A percentile compares a stretch with the other conserved stretches of the same genome.
phyloP scores from a whole-genome alignment of 345 rosid species.

The Theobroma cacao region DNA sequence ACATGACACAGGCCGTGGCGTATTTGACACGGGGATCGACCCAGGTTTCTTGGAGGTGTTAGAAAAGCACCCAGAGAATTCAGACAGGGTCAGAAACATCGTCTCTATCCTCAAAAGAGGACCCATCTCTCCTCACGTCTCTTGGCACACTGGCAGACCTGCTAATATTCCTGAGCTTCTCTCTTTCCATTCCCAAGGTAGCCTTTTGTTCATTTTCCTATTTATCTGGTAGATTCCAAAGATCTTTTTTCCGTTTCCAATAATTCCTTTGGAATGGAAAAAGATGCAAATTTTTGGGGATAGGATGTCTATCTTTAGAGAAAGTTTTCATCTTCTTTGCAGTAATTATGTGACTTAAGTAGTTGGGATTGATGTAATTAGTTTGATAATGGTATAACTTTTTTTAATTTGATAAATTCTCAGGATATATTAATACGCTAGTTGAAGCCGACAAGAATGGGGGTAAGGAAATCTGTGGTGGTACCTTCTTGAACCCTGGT shows the following conservation, averaged over 20 bases:
- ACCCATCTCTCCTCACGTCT: constrained; percentile 65
- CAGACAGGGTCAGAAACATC: constrained; percentile 76
- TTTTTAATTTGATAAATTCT: background rate
- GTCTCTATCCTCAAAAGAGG: constrained; percentile 78
- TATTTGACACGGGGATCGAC: constrained; percentile 61
- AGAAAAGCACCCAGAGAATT: constrained; percentile 81
- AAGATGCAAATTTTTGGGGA: background rate
- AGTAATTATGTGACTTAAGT: background rate
- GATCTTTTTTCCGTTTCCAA: background rate
- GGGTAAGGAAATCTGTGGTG: constrained; percentile 44
- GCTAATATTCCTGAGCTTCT: constrained; percentile 60
- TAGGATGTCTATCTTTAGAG: background rate
- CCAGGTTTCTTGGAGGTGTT: constrained; percentile 76
- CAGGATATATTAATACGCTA: constrained; percentile 62
- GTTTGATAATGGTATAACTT: background rate
- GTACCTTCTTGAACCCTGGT: constrained; percentile 74
- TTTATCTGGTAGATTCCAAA: too few relatives aligned
- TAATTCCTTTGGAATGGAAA: background rate
- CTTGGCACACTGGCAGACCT: constrained; percentile 61
- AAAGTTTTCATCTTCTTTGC: background rate
- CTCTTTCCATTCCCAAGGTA: constrained; percentile 70
- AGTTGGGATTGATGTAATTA: background rate
- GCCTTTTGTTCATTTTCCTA: background rate
- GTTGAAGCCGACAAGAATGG: constrained; percentile 58
- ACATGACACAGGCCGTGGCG: constrained; percentile 65